Base-by-base conservation (phyloP, 140 eudicot genomes). In the Ambrosia hybrid region DNA sequence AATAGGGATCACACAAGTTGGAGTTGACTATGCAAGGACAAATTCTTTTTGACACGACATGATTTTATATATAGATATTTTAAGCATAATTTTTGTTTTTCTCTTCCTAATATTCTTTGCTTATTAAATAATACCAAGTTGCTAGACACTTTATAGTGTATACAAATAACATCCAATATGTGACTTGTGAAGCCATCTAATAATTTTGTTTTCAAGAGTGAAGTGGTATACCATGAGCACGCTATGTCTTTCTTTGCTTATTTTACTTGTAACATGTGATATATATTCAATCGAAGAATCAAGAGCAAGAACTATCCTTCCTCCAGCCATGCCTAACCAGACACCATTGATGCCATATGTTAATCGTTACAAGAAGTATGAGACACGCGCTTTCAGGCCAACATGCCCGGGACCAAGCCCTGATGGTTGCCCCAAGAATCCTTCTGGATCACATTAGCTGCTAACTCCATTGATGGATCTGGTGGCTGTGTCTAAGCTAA, bases 371-470 rank as follows among this genome's bases (percentile, higher is more conserved):
- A 83, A 72, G 80, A 78, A 76, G 74, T 65, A 68, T 4, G 87
- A 83, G 9, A 73, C 57, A 51, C 78, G 64, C 34, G 85, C 89
- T 72, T 79, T 10, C 51, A 71, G 91, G 70, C 93, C 93, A 49
- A 89, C 93, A 0, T 69, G 79, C 13, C 91, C 91, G 0, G 96
- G 95, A 53, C 88, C 79, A 5, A 90, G 94, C 79, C 94, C 91
- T 0, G 89, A 94, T 21, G 26, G 26, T 67, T 94, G 96, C 30
- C 91, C 87, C 21, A 76, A 73, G 5, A 16, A 57, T 4, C 94
- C 95, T 11, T 91, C 94, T 0, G 85, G 85, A 53, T 65, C 79
- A 15, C 52, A 69, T 57, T 78, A 66, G 58, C 58, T 62, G 14
- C 17, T 39, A 41, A 41, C 48, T 41, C 17, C 57, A 12, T 12